Conservation (phyloP, 2,329 filamentous ascomycete genomes). For the Hypomyces rosellus region DNA sequence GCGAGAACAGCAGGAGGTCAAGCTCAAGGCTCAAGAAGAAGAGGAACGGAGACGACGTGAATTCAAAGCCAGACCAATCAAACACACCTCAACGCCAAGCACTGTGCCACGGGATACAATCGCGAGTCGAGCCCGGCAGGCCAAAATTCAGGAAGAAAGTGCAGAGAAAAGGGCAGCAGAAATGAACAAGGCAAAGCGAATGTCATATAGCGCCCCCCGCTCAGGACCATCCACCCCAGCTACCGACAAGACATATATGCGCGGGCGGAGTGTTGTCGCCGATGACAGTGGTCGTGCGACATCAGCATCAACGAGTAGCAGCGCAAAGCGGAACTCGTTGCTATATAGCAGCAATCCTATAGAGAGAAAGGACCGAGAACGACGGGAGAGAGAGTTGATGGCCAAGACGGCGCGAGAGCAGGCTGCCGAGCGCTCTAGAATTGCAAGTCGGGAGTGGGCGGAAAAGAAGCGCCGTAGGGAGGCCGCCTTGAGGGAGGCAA, state of each 20-base stretch:
- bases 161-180: conserved; percentile 14
- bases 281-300: conserved; percentile 32
- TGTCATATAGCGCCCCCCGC: conserved; percentile 17
- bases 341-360: conserved; percentile 46
- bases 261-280: conserved; percentile 21
- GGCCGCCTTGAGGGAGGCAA: conserved; percentile 5
- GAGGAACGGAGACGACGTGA: conserved; percentile 54
- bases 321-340: conserved; percentile 41
- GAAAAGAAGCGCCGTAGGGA: conserved; percentile 48
- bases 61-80: conserved; percentile 56
- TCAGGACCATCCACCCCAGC: conserved; percentile 2
- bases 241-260: conserved; percentile 13
- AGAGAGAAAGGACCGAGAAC: conserved; percentile 46
- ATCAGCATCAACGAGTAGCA: conserved; percentile 41
- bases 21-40: conserved; percentile 51
- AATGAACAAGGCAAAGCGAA: conserved; percentile 18
- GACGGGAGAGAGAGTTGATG: conserved; percentile 45
- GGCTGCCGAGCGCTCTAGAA: conserved; percentile 55
- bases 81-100: conserved; percentile 35
- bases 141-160: conserved; percentile 30
- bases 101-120: conserved; percentile 49
- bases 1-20: conserved; percentile 49
- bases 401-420: conserved; percentile 51
- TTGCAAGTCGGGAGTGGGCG: conserved; percentile 56
- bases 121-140: conserved; percentile 51